Percentiles rank a stretch among this genome's conserved stretches.
Evolutionary conservation across 2,329 filamentous ascomycete species (phyloP).

Genomic region (Ophiostoma fasciatum): DNA sequence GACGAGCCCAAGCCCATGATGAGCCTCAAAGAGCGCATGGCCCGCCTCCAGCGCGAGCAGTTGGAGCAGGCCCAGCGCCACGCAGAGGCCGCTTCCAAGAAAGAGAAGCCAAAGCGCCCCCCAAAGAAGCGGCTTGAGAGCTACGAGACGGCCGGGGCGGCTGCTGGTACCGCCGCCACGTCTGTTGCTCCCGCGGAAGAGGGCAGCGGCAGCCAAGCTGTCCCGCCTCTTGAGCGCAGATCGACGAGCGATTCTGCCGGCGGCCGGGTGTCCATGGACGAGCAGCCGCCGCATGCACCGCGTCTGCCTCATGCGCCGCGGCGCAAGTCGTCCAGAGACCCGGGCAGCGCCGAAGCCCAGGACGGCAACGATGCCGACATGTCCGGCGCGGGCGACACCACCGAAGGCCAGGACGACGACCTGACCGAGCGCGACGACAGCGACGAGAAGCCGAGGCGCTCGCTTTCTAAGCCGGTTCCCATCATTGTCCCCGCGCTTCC

Average conservation of each 20-base stretch:
- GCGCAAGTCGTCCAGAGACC: constrained; percentile 36
- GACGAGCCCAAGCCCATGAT: constrained; percentile 83
- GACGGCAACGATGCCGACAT: constrained; percentile 52
- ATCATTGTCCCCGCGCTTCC: constrained; percentile 2
- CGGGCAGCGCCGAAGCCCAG: constrained; percentile 25
- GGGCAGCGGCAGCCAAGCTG: constrained; percentile 20
- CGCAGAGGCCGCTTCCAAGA: constrained; percentile 62
- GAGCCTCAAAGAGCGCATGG: constrained; percentile 89
- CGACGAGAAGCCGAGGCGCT: constrained; percentile 39
- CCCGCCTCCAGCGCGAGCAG: constrained; percentile 85
- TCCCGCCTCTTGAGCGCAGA: constrained; percentile 26
- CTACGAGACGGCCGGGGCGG: constrained; percentile 18
- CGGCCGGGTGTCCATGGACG: constrained; percentile 39
- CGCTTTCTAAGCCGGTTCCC: constrained; percentile 2
- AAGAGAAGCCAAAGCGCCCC: constrained; percentile 72
- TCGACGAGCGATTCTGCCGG: constrained; percentile 32
- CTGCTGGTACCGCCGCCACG: neutral
- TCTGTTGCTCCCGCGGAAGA: constrained; percentile 13
- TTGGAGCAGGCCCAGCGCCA: constrained; percentile 74
- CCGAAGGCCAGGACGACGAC: constrained; percentile 43
- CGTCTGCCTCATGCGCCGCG: constrained; percentile 29
- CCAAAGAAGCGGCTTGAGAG: constrained; percentile 52
- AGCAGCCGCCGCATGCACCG: constrained; percentile 19
- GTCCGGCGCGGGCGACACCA: constrained; percentile 49
- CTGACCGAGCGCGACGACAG: constrained; percentile 59